Conservation (phyloP, 208 protist species). For the Leishmania braziliensis region DNA sequence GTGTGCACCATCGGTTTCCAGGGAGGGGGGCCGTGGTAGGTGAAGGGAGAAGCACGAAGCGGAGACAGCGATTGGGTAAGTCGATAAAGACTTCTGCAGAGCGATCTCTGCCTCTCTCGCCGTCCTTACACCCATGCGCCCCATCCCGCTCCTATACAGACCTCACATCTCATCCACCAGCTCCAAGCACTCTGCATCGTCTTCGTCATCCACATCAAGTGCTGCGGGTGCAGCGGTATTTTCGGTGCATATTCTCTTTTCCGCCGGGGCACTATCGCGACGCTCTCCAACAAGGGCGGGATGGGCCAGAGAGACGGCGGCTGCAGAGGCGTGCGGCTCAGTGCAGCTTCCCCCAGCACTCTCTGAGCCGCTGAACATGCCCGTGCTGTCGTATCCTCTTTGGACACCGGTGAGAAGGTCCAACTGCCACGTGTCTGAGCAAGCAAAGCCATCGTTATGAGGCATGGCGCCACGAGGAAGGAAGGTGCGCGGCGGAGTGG, state of each 20-base stretch:
- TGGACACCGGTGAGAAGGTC: not conserved
- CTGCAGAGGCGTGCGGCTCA: not conserved
- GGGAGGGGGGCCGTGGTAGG: not conserved
- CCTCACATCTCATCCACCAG: conserved; percentile 68
- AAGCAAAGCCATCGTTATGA: not conserved
- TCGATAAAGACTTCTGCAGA: not conserved
- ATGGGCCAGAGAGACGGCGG: not conserved
- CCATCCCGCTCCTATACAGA: not conserved
- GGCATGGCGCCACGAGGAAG: not conserved
- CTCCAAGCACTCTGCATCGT: conserved; percentile 73
- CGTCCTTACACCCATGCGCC: not conserved
- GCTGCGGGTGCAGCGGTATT: not conserved
- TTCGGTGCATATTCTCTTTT: conserved; percentile 1
- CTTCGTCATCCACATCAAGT: conserved; percentile 26
- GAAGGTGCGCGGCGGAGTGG: not conserved
- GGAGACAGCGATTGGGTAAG: not conserved
- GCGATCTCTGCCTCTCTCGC: not conserved
- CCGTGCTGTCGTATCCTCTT: not conserved
- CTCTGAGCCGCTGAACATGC: not conserved
- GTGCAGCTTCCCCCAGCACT: not conserved
- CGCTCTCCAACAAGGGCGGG: not conserved
- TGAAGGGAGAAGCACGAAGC: not conserved
- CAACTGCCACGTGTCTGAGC: not conserved
- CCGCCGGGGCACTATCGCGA: not conserved
- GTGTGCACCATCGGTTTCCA: not conserved